Evolutionary conservation across 2,329 filamentous ascomycete species (phyloP).

Genomic region (Dryadomyces quercivorus): DNA sequence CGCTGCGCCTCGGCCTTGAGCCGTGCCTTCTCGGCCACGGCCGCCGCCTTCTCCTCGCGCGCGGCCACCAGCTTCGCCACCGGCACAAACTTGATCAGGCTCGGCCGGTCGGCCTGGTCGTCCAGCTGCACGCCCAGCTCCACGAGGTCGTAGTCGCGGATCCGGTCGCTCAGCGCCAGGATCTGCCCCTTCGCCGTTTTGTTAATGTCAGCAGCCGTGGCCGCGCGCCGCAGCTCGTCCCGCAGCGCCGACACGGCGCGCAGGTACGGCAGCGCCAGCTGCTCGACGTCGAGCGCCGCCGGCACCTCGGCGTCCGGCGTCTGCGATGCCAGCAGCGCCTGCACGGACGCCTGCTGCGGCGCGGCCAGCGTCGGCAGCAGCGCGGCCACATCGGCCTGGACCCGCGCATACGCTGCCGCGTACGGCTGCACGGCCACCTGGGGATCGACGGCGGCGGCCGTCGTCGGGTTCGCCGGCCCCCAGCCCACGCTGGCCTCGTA

Average conservation of each 20-base stretch:
- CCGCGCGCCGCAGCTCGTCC: slow-evolving; percentile 19
- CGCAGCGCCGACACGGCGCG: slow-evolving; percentile 35
- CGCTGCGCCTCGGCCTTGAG: slow-evolving; percentile 27
- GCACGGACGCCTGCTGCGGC: neutral
- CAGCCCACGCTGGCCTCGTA: slow-evolving; percentile 41
- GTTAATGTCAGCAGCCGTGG: neutral
- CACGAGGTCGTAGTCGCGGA: slow-evolving; percentile 54
- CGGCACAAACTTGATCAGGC: slow-evolving; percentile 53
- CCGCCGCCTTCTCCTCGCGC: slow-evolving; percentile 39
- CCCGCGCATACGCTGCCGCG: slow-evolving; percentile 7
- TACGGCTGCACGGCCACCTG: slow-evolving; percentile 10
- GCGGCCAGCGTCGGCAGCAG: neutral
- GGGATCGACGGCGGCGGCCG: slow-evolving; percentile 3
- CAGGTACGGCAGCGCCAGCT: slow-evolving; percentile 42
- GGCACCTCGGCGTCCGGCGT: slow-evolving; percentile 5
- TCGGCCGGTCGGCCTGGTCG: slow-evolving; percentile 44
- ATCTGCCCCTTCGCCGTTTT: slow-evolving; percentile 17
- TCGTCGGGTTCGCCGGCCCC: slow-evolving; percentile 51
- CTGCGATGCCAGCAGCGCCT: slow-evolving; percentile 6
- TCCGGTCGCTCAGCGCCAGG: slow-evolving; percentile 49
- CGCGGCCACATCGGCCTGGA: slow-evolving; percentile 9
- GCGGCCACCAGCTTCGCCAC: slow-evolving; percentile 37
- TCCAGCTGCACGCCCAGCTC: slow-evolving; percentile 59
- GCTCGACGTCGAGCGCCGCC: slow-evolving; percentile 8
- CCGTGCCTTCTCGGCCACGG: slow-evolving; percentile 37